Evolutionary conservation across 1,139 yeast species (phyloP), one percentile per base, ranked within the genome.

Genomic region (Hansenula lynferdii): DNA sequence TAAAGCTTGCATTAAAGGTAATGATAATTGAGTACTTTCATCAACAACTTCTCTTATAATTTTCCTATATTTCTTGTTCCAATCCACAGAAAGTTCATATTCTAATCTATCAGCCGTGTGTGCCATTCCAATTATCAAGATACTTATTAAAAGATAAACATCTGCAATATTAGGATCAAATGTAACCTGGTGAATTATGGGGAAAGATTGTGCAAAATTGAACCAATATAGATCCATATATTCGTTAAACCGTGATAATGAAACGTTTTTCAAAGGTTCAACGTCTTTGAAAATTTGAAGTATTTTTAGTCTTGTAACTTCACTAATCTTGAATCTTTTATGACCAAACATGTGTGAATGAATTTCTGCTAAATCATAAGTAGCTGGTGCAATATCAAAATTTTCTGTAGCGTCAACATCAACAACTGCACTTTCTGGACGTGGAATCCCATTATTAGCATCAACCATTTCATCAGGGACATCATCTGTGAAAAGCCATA

Each of bases 341-440:
- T 16, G 20, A 7, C 33, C 33, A 31, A 31, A 31, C 33, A 31
- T 31, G 16, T 31, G 33, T 4, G 33, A 22, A 22, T 31, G 33
- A 10, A 22, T 16, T 14, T 31, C 33, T 7, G 33, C 16, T 2
- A 22, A 8, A 22, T 22, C 20, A 19, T 31, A 31, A 11, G 17
- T 4, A 2, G 20, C 33, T 6, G 33, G 33, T 22, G 33, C n/a
- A 9, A 31, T 31, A 19, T 31, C 33, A 14, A 31, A 22, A 12
- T 31, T 22, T 16, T 16, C 7, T 22, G 33, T 21, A 2, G 33
- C 33, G 22, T 31, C 33, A 15, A 31, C 33, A 16, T 31, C 33
- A 16, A 31, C 22, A 18, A 31, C 33, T 9, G 25, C 33, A 22
- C 33, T 31, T 31, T 31, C 33, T 4, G 33, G 27, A 22, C 22